Evolutionary conservation across 345 rosid species (phyloP).

Genomic region (Pistacia integerrima): DNA sequence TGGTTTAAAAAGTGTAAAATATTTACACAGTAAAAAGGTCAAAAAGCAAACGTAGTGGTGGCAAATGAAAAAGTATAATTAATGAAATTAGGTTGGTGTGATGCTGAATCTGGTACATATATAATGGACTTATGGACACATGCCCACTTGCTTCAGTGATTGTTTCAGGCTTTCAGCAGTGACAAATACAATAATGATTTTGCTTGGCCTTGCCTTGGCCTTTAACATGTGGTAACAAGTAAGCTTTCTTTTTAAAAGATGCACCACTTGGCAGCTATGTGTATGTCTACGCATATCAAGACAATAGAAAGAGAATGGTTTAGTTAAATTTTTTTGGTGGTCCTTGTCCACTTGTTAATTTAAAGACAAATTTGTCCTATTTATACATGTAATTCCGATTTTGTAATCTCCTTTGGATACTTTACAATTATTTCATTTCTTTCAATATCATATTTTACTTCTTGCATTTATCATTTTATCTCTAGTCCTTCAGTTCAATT

Average conservation of each 20-base stretch:
- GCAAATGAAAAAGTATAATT: not conserved
- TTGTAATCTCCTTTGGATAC: constrained; percentile 10
- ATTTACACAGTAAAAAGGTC: no score
- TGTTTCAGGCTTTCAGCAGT: constrained; percentile 1
- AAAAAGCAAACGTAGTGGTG: no score
- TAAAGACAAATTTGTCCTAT: no score
- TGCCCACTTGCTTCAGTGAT: not conserved
- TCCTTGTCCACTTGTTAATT: not conserved
- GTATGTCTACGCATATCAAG: constrained; percentile 1
- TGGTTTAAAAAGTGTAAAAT: no score
- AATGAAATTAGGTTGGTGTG: not conserved
- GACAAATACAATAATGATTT: no score
- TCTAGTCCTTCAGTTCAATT: not conserved
- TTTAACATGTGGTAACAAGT: not conserved
- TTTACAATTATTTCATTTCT: constrained; percentile 40
- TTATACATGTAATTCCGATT: constrained; percentile 33
- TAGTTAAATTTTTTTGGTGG: no score
- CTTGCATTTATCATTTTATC: not conserved
- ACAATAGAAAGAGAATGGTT: not conserved
- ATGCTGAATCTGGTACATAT: not conserved
- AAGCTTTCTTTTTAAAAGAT: not conserved
- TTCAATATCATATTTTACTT: constrained; percentile 13
- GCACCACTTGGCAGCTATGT: not conserved
- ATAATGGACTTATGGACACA: not conserved
- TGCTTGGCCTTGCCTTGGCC: no score